Percentiles rank a stretch among this genome's conserved stretches.
Evolutionary conservation across 2,329 filamentous ascomycete genomes (phyloP).

Genomic region (Aspergillus japonicus): DNA sequence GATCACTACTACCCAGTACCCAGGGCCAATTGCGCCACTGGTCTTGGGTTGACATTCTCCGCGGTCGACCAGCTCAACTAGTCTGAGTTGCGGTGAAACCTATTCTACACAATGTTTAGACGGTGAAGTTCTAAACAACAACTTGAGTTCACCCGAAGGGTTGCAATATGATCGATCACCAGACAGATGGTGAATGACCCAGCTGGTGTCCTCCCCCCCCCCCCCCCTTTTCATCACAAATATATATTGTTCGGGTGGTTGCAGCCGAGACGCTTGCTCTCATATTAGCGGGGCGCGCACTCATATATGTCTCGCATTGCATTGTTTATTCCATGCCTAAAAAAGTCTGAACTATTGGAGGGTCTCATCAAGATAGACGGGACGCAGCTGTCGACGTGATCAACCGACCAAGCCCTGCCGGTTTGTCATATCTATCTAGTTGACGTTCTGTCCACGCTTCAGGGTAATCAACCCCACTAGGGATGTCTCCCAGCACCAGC

Average conservation of each 20-base stretch:
- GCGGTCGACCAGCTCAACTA: neutral
- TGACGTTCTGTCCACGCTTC: neutral
- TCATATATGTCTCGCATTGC: neutral
- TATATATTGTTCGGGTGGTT: neutral
- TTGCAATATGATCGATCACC: constrained; percentile 9
- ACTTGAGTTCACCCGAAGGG: neutral
- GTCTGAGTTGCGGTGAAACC: neutral
- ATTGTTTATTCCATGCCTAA: neutral
- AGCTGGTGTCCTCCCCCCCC: too few species aligned
- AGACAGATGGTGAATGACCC: constrained; percentile 4
- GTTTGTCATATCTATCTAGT: neutral
- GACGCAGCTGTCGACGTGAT: neutral
- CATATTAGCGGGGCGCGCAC: neutral
- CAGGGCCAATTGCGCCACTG: neutral
- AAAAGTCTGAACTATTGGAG: too few species aligned
- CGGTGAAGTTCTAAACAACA: neutral
- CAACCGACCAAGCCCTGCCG: neutral
- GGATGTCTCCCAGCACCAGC: neutral
- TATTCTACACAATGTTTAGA: neutral
- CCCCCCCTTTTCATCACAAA: neutral
- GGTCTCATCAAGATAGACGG: neutral
- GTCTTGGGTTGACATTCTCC: neutral
- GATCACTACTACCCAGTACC: neutral
- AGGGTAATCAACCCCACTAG: neutral
- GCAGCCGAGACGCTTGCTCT: neutral